A percentile compares a stretch with the other conserved stretches of the same genome.
These are phyloP conservation scores for Scheffersomyces titani DNA, from an alignment of 1,139 yeast genomes.

Conservation along the genomic window DNA sequence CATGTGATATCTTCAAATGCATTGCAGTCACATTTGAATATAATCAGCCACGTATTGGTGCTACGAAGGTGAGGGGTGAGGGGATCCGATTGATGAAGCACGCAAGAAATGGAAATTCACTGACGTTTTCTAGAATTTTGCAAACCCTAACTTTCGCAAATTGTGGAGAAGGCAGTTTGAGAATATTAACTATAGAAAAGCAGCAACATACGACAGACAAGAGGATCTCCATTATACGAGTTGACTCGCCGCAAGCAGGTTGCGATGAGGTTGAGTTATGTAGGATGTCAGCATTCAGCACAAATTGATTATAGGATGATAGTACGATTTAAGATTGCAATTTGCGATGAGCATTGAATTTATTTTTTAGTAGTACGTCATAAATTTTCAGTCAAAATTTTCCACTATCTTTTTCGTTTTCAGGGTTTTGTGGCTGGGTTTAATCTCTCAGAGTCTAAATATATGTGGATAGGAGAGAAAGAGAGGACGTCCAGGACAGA, in stretches of 20 bases:
- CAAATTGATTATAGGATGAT: no score
- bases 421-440: not conserved
- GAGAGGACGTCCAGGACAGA: not conserved
- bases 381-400: not conserved
- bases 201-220: not conserved
- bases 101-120: not conserved
- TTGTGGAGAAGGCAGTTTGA: not conserved
- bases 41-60: not conserved
- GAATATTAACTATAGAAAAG: not conserved
- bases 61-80: not conserved
- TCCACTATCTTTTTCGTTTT: not conserved
- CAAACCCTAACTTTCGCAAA: not conserved
- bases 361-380: not conserved
- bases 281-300: no score
- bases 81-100: no score
- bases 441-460: no score
- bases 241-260: not conserved
- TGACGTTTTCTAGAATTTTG: not conserved
- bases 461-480: not conserved
- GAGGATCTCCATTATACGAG: not conserved
- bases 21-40: not conserved
- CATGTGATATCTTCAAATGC: no score
- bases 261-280: not conserved
- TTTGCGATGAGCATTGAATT: not conserved
- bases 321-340: not conserved